A percentile compares a stretch with the other conserved stretches of the same genome.
phyloP scores from a whole-genome alignment of 306 rosid species.

The Rubus parviflorus region DNA sequence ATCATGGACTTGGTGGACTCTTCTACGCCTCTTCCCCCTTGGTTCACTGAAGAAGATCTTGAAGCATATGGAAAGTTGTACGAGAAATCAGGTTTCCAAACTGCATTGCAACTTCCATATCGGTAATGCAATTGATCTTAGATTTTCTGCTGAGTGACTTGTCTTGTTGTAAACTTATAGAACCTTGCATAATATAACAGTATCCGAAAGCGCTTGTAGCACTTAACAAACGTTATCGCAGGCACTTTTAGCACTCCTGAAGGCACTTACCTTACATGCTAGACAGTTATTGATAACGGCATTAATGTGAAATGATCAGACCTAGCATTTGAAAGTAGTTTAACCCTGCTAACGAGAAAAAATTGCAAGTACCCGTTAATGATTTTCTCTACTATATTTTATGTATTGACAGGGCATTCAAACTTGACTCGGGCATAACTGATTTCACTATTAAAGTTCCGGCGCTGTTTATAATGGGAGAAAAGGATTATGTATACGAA shows the following conservation, averaged over 20 bases:
- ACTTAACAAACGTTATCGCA: background rate
- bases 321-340: background rate
- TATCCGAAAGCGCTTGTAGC: background rate
- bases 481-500: conserved; percentile 56
- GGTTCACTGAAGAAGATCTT: conserved; percentile 81
- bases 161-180: background rate
- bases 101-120: conserved; percentile 70
- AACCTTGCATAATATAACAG: background rate
- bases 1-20: conserved; percentile 80
- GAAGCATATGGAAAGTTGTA: conserved; percentile 57
- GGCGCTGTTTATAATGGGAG: conserved; percentile 60
- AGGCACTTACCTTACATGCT: no score
- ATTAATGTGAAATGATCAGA: background rate
- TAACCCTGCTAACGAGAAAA: background rate
- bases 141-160: background rate
- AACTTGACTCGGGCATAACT: conserved; percentile 33
- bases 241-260: background rate
- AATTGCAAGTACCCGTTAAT: background rate
- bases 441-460: conserved; percentile 56
- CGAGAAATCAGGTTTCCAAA: conserved; percentile 72
- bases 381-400: conserved; percentile 15
- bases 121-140: conserved; percentile 43
- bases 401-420: conserved; percentile 46
- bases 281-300: background rate
- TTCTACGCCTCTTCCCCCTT: conserved; percentile 67